These are phyloP conservation scores for Panicum virgatum DNA, from an alignment of 202 grass and related monocot genomes.

Conservation along the genomic window DNA sequence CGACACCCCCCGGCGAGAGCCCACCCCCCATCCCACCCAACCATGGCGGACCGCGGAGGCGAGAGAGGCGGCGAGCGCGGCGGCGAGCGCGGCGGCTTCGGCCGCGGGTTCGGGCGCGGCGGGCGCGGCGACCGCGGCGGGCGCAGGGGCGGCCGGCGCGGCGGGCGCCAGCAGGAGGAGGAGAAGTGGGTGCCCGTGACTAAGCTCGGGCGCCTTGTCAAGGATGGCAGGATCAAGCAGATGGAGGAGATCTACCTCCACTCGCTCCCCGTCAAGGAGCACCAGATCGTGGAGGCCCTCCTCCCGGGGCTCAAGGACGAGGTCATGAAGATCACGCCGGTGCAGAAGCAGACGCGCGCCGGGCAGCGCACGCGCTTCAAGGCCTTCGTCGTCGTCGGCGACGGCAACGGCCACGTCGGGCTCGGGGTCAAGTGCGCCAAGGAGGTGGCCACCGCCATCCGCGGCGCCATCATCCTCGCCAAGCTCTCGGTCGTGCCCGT, in stretches of 20 bases:
- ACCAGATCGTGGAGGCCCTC: conserved; percentile 58
- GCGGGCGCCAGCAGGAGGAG: conserved; percentile 47
- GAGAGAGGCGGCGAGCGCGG: conserved; percentile 19
- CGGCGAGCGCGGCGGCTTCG: conserved; percentile 45
- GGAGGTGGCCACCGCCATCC: conserved; percentile 73
- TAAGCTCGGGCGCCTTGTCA: conserved; percentile 69
- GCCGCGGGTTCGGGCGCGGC: conserved; percentile 45
- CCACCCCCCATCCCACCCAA: background rate
- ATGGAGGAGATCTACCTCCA: conserved; percentile 29
- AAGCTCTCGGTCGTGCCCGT: conserved; percentile 67
- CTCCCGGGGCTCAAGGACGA: conserved; percentile 62
- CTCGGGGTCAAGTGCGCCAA: conserved; percentile 83
- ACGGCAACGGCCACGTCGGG: conserved; percentile 65
- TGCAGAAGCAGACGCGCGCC: conserved; percentile 76
- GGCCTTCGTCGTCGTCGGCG: conserved; percentile 81
- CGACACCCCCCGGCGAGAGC: background rate
- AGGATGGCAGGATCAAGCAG: conserved; percentile 32
- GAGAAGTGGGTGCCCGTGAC: conserved; percentile 76
- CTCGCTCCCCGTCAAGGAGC: conserved; percentile 35
- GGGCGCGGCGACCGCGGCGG: conserved; percentile 33
- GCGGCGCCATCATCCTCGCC: conserved; percentile 69
- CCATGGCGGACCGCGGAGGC: conserved; percentile 51
- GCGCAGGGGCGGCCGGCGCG: conserved; percentile 30
- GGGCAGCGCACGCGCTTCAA: conserved; percentile 75
- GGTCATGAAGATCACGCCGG: conserved; percentile 75